Conservation (phyloP, 805 yeast species). For the Zygosaccharomyces bisporus region DNA sequence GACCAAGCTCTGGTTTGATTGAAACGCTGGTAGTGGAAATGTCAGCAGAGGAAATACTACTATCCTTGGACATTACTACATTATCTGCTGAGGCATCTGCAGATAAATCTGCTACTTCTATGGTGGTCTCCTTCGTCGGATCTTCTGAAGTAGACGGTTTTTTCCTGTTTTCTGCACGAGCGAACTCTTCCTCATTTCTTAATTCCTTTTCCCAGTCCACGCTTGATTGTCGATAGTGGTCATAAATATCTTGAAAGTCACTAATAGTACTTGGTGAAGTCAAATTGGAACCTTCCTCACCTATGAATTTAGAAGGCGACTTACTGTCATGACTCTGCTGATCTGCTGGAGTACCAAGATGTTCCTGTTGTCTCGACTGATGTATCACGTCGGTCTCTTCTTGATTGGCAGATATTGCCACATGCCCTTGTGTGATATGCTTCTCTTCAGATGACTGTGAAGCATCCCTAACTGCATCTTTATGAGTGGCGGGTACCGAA, state of each 20-base stretch:
- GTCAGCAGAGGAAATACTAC: conserved; percentile 18
- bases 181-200: conserved; percentile 1
- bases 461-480: neutral
- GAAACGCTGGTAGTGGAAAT: conserved; percentile 18
- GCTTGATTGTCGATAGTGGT: conserved; percentile 29
- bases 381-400: neutral
- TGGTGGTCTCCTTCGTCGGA: neutral
- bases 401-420: neutral
- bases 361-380: neutral
- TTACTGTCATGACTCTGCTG: conserved; percentile 4
- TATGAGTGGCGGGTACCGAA: neutral
- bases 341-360: conserved; percentile 2
- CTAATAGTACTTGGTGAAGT: conserved; percentile 18
- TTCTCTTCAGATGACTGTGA: neutral
- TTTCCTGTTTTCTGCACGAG: neutral
- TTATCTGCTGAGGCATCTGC: conserved; percentile 4
- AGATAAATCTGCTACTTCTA: neutral
- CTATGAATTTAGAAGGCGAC: conserved; percentile 5
- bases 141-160: neutral
- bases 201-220: conserved; percentile 22
- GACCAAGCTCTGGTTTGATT: conserved; percentile 9
- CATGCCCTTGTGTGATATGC: neutral
- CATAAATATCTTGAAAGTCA: conserved; percentile 29
- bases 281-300: conserved; percentile 5
- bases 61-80: conserved; percentile 13